A percentile compares a stretch with the other conserved stretches of the same genome.
Conservation (phyloP, 768 basidiomycete species). For the Podaxis sp. region DNA sequence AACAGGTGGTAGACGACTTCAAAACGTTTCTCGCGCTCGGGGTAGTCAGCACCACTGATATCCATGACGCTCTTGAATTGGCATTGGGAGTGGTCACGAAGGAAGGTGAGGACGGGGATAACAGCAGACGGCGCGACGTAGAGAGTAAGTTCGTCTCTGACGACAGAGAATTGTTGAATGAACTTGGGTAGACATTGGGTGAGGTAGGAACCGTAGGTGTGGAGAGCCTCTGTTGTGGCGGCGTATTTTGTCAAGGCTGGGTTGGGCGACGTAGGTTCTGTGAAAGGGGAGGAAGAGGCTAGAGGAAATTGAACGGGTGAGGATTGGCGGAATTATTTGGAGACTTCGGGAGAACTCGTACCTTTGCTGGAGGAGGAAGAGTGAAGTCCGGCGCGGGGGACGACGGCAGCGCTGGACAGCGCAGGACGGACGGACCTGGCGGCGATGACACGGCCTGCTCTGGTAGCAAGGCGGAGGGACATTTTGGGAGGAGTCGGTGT, state of each 20-base stretch:
- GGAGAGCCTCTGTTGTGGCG: slow-evolving; percentile 74
- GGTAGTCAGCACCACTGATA: slow-evolving; percentile 94
- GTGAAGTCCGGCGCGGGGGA: slow-evolving; percentile 38
- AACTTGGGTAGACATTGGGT: slow-evolving; percentile 93
- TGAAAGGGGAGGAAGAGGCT: slow-evolving; percentile 80
- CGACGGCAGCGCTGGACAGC: slow-evolving; percentile 22
- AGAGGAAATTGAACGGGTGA: slow-evolving; percentile 17
- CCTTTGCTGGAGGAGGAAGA: slow-evolving; percentile 50
- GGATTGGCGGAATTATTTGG: slow-evolving; percentile 8
- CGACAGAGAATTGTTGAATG: slow-evolving; percentile 96
- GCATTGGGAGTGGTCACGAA: slow-evolving; percentile 93
- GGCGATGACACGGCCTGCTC: slow-evolving; percentile 44
- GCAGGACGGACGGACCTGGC: slow-evolving; percentile 35
- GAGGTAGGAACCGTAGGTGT: slow-evolving; percentile 92
- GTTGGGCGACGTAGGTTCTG: slow-evolving; percentile 88
- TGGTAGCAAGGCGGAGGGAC: slow-evolving; percentile 39
- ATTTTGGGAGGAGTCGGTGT: slow-evolving; percentile 27
- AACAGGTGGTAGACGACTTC: slow-evolving; percentile 97
- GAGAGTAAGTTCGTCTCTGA: slow-evolving; percentile 92
- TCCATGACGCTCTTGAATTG: slow-evolving; percentile 94
- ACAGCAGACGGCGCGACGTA: slow-evolving; percentile 83
- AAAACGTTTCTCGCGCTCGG: slow-evolving; percentile 89
- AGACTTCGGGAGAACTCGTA: slow-evolving; percentile 23
- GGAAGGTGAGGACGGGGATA: slow-evolving; percentile 84
- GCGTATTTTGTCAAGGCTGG: slow-evolving; percentile 72